Percentiles rank a stretch among this genome's conserved stretches.
Evolutionary conservation across 768 basidiomycete genomes (phyloP).

Genomic region (Rhizopogon salebrosus): DNA sequence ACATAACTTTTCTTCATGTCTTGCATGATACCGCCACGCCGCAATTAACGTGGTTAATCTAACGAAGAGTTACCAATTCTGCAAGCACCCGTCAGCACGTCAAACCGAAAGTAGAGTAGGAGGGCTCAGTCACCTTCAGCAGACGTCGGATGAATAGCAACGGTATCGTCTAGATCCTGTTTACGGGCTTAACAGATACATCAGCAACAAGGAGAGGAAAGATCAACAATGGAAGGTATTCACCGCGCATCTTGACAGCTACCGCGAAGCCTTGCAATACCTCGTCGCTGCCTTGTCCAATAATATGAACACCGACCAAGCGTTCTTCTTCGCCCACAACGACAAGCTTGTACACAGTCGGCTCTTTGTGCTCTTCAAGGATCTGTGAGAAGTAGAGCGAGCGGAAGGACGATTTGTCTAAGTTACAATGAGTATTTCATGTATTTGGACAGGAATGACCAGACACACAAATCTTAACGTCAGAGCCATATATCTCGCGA

Average conservation of each 20-base stretch:
- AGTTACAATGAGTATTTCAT: conserved; percentile 1
- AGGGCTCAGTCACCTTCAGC: conserved; percentile 60
- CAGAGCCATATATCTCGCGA: conserved; percentile 78
- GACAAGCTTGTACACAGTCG: conserved; percentile 90
- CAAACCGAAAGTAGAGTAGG: background rate
- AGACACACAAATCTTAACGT: conserved; percentile 84
- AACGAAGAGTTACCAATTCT: conserved; percentile 59
- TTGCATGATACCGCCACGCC: background rate
- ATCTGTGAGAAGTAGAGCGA: conserved; percentile 92
- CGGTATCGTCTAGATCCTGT: conserved; percentile 78
- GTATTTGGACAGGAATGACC: conserved; percentile 2
- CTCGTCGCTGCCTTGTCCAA: conserved; percentile 91
- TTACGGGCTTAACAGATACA: conserved; percentile 48
- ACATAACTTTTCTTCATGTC: background rate
- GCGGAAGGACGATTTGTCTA: conserved; percentile 78
- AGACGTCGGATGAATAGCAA: conserved; percentile 90
- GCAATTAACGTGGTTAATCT: background rate
- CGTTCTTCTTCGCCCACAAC: conserved; percentile 85
- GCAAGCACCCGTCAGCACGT: conserved; percentile 11
- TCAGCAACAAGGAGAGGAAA: background rate
- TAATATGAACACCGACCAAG: conserved; percentile 93
- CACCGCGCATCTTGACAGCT: conserved; percentile 93
- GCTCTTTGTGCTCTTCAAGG: conserved; percentile 87
- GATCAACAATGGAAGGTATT: conserved; percentile 11
- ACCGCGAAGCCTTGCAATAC: conserved; percentile 93